Evolutionary conservation across 2,329 filamentous ascomycete genomes (phyloP).

Genomic region (Fusarium sacchari): DNA sequence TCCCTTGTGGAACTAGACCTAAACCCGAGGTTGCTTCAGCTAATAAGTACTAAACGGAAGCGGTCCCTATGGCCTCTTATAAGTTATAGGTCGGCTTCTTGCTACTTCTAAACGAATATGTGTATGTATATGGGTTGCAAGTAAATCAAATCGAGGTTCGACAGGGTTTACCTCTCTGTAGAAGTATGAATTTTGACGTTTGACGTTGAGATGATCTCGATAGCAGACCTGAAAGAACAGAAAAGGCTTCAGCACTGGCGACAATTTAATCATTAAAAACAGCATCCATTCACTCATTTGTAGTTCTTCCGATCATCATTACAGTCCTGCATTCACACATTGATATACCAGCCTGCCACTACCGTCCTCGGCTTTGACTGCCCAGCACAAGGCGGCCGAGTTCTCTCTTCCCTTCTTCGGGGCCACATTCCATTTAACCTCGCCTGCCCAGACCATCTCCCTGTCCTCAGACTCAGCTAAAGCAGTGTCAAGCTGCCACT

Average conservation of each 20-base stretch:
- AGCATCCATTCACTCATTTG: too few species aligned
- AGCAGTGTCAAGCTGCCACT: neutral
- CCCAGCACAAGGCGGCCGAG: neutral
- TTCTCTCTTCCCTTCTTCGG: neutral
- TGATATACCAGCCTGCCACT: neutral
- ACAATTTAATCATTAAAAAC: too few species aligned
- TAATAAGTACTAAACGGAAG: neutral
- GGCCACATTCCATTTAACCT: neutral
- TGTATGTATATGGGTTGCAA: too few species aligned
- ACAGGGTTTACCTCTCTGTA: too few species aligned
- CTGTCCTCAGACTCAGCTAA: accelerated
- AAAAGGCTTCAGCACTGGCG: too few species aligned
- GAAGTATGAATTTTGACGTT: too few species aligned
- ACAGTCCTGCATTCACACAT: neutral
- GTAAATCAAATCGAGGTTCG: too few species aligned
- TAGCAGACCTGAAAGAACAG: too few species aligned
- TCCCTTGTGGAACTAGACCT: neutral
- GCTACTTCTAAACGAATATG: too few species aligned
- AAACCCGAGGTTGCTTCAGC: neutral
- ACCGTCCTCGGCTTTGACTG: neutral
- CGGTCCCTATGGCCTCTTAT: neutral
- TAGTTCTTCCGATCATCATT: accelerated
- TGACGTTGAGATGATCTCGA: too few species aligned
- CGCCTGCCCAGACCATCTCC: neutral
- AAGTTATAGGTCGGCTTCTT: too few species aligned